Evolutionary conservation across 2,329 filamentous ascomycete genomes (phyloP).

Genomic region (Colletotrichum acutatum): DNA sequence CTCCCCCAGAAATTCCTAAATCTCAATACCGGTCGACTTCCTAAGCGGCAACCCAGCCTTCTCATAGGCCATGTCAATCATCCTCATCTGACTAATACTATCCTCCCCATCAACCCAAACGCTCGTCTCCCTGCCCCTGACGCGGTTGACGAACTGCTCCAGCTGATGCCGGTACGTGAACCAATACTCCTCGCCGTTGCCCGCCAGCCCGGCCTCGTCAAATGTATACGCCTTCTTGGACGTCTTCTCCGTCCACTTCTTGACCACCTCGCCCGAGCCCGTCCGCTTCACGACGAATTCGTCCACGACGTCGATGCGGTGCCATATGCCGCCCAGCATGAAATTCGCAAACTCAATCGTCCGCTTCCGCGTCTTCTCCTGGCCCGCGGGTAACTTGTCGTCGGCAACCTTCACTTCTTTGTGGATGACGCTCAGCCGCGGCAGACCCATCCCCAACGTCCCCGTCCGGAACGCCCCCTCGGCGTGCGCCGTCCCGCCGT

Average conservation of each 20-base stretch:
- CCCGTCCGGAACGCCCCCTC: slow-evolving; percentile 41
- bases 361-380: slow-evolving; percentile 41
- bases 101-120: slow-evolving; percentile 55
- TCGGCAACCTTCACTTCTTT: slow-evolving; percentile 28
- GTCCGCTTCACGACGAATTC: slow-evolving; percentile 43
- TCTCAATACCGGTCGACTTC: slow-evolving; percentile 33
- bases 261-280: slow-evolving; percentile 36
- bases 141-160: slow-evolving; percentile 59
- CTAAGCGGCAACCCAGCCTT: slow-evolving; percentile 42
- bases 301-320: slow-evolving; percentile 51
- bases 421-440: slow-evolving; percentile 41
- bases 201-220: slow-evolving; percentile 44
- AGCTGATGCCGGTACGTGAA: slow-evolving; percentile 57
- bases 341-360: slow-evolving; percentile 44
- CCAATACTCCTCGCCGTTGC: slow-evolving; percentile 51
- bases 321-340: slow-evolving; percentile 42
- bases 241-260: slow-evolving; percentile 39
- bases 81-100: slow-evolving; percentile 55
- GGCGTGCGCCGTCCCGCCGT: slow-evolving; percentile 48
- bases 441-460: slow-evolving; percentile 5
- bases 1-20: too few species aligned
- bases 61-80: slow-evolving; percentile 58
- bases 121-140: slow-evolving; percentile 50
- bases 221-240: slow-evolving; percentile 49
- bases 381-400: slow-evolving; percentile 33